phyloP scores from a whole-genome alignment of 805 yeast species.

The Blastobotrys mokoenaii region DNA sequence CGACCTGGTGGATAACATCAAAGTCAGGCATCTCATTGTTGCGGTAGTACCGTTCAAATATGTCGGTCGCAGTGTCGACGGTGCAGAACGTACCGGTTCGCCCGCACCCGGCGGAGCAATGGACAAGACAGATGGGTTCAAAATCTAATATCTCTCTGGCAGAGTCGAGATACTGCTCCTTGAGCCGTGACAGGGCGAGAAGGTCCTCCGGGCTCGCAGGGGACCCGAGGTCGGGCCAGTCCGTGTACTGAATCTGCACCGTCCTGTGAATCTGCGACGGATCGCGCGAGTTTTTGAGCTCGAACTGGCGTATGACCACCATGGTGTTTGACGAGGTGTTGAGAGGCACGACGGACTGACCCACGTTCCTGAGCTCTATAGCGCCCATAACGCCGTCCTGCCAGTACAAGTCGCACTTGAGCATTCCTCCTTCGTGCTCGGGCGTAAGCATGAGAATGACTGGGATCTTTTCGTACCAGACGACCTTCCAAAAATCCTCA shows the following conservation, averaged over 20 bases:
- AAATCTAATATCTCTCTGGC: not conserved
- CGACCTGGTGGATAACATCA: slow-evolving; percentile 56
- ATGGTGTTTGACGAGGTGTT: slow-evolving; percentile 12
- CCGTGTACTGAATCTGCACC: slow-evolving; percentile 64
- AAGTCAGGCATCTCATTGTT: slow-evolving; percentile 18
- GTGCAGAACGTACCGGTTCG: slow-evolving; percentile 81
- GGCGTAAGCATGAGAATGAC: slow-evolving; percentile 72
- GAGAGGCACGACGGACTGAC: slow-evolving; percentile 17
- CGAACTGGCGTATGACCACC: slow-evolving; percentile 37
- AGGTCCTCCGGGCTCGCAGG: slow-evolving; percentile 54
- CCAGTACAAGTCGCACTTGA: slow-evolving; percentile 89
- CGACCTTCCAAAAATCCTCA: slow-evolving; percentile 77
- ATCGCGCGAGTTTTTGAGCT: slow-evolving; percentile 19
- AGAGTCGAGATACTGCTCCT: slow-evolving; percentile 30
- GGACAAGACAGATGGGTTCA: slow-evolving; percentile 41
- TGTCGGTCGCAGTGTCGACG: slow-evolving; percentile 33
- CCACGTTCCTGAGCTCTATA: slow-evolving; percentile 12
- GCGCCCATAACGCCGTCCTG: slow-evolving; percentile 41
- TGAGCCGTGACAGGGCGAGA: slow-evolving; percentile 44
- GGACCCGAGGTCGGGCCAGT: slow-evolving; percentile 85
- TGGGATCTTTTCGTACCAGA: slow-evolving; percentile 56
- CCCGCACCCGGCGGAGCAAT: slow-evolving; percentile 97
- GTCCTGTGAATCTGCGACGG: slow-evolving; percentile 39
- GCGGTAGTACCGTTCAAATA: slow-evolving; percentile 28
- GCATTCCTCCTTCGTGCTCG: slow-evolving; percentile 68